Conservation (phyloP, 139 green algal species). For the Picochlorum sp. region DNA sequence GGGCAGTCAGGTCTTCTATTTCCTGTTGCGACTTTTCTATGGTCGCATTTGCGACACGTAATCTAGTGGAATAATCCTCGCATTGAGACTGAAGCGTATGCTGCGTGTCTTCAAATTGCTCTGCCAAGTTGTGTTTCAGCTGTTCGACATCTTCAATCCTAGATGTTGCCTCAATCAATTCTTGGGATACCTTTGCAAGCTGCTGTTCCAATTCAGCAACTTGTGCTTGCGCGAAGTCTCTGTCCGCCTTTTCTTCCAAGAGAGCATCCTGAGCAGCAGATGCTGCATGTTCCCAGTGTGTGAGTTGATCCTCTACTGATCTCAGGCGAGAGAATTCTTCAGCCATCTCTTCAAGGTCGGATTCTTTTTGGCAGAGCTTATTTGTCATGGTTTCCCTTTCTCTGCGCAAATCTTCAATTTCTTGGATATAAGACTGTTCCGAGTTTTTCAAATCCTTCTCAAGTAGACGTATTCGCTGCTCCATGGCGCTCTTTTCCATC, state of each 20-base stretch:
- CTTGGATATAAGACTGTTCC: too few species aligned
- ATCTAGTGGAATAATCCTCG: neutral
- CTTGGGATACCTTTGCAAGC: neutral
- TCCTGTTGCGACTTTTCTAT: constrained; percentile 2
- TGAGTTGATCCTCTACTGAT: neutral
- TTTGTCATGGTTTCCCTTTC: neutral
- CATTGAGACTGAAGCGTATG: neutral
- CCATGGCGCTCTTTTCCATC: neutral
- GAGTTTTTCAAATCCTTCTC: too few species aligned
- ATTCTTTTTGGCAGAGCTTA: neutral
- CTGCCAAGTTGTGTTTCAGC: neutral
- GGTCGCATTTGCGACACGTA: neutral
- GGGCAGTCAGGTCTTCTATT: neutral
- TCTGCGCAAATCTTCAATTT: neutral
- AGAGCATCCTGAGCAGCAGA: neutral
- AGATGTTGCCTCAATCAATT: neutral
- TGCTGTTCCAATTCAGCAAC: neutral
- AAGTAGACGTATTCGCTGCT: neutral
- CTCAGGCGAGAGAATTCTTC: neutral
- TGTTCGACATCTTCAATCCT: neutral
- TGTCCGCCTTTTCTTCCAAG: constrained; percentile 1
- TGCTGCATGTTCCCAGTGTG: neutral
- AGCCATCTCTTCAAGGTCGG: neutral
- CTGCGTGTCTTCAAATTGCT: neutral
- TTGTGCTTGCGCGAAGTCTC: neutral